phyloP scores from a whole-genome alignment of 129 eudicot species.

The Gnaphalium uliginosum region DNA sequence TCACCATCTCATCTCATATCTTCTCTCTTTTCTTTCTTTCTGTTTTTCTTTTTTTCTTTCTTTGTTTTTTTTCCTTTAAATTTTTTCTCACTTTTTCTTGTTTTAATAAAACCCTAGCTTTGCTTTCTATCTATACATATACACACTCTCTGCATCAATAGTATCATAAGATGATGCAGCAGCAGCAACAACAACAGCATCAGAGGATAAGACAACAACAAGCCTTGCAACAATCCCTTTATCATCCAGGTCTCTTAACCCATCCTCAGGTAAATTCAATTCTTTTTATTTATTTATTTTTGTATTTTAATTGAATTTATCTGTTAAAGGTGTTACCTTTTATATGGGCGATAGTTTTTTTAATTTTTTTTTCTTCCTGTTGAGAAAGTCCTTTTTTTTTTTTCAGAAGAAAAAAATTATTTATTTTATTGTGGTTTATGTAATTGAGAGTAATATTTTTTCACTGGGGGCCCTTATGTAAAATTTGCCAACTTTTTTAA shows the following conservation, averaged over 20 bases:
- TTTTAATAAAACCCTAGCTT: conserved; percentile 36
- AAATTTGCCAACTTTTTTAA: neutral
- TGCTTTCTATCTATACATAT: conserved; percentile 12
- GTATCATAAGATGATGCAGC: conserved; percentile 43
- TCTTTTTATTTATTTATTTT: neutral
- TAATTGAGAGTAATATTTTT: neutral
- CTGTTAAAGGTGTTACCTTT: conserved; percentile 17
- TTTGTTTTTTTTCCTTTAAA: neutral
- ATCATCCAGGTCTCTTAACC: conserved; percentile 78
- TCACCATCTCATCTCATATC: conserved; percentile 33
- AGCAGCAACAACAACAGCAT: conserved; percentile 46
- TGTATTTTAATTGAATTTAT: neutral
- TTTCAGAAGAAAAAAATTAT: neutral
- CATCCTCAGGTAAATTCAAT: conserved; percentile 49
- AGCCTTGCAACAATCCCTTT: conserved; percentile 67
- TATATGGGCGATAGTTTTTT: neutral
- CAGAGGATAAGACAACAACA: conserved; percentile 62
- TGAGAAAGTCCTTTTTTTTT: neutral
- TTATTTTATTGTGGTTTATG: conserved; percentile 5
- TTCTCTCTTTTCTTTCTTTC: conserved; percentile 7
- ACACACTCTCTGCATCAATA: conserved; percentile 22
- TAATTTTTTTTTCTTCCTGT: conserved; percentile 16
- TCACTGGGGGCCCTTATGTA: neutral
- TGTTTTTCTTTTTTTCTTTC: conserved; percentile 17
- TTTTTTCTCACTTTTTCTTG: neutral